A percentile compares a stretch with the other conserved stretches of the same genome.
Conservation (phyloP, 345 rosid species). For the Pseudoturritis turrita region DNA sequence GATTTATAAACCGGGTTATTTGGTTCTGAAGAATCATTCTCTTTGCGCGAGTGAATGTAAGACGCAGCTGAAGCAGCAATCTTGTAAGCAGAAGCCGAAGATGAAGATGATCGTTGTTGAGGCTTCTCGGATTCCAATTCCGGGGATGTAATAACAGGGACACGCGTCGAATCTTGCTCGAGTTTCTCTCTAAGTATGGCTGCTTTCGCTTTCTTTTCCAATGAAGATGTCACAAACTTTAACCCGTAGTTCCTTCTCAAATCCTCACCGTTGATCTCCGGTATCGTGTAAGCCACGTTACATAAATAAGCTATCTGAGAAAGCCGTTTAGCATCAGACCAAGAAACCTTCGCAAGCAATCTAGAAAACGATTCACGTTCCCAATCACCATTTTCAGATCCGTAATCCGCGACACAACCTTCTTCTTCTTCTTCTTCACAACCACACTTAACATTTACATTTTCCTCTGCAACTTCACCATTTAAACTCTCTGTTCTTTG, state of each 20-base stretch:
- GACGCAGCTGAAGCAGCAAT: slow-evolving; percentile 96
- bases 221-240: slow-evolving; percentile 71
- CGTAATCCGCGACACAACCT: slow-evolving; percentile 47
- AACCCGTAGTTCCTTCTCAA: slow-evolving; percentile 59
- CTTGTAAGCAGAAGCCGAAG: slow-evolving; percentile 57
- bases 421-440: slow-evolving; percentile 43
- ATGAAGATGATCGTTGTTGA: slow-evolving; percentile 24
- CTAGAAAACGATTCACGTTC: slow-evolving; percentile 48
- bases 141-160: slow-evolving; percentile 21
- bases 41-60: slow-evolving; percentile 57
- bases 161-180: slow-evolving; percentile 43
- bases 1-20: slow-evolving; percentile 46
- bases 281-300: slow-evolving; percentile 85
- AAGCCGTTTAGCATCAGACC: slow-evolving; percentile 61
- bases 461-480: slow-evolving; percentile 20
- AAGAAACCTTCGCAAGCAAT: slow-evolving; percentile 46
- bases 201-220: slow-evolving; percentile 71
- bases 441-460: slow-evolving; percentile 30
- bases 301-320: slow-evolving; percentile 79
- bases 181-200: slow-evolving; percentile 51
- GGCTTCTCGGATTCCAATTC: slow-evolving; percentile 29
- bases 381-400: slow-evolving; percentile 38
- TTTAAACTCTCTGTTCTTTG: slow-evolving; percentile 23
- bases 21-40: slow-evolving; percentile 24
- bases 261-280: slow-evolving; percentile 50